Evolutionary conservation across 306 rosid genomes (phyloP).

Genomic region (Lotus japonicus): DNA sequence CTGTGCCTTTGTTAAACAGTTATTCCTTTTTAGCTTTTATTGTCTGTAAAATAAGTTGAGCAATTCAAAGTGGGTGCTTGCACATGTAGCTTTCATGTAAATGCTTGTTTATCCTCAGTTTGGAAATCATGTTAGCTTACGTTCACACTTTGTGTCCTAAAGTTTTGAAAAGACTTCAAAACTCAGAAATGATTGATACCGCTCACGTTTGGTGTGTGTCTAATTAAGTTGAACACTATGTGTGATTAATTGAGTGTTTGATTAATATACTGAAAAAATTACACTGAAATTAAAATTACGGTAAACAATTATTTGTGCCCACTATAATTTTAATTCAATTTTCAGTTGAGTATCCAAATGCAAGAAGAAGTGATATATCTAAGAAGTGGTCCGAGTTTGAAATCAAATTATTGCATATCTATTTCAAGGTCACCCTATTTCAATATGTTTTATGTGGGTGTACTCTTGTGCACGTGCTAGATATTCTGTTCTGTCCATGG

Average conservation of each 20-base stretch:
- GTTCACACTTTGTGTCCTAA: neutral
- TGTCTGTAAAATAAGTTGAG: conserved; percentile 42
- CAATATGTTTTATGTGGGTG: conserved; percentile 40
- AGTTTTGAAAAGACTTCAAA: conserved; percentile 26
- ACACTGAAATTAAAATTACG: no score
- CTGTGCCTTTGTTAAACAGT: conserved; percentile 11
- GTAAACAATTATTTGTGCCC: no score
- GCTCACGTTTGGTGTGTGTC: neutral
- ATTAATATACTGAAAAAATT: no score
- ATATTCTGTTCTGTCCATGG: conserved; percentile 42
- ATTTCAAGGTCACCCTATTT: conserved; percentile 22
- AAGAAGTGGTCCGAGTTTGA: no score
- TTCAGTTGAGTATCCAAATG: no score
- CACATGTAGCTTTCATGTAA: conserved; percentile 21
- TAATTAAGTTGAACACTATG: no score
- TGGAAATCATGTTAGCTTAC: conserved; percentile 21
- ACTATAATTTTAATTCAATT: no score
- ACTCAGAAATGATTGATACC: conserved; percentile 9
- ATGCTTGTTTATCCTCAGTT: conserved; percentile 17
- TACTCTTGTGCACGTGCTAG: conserved; percentile 59
- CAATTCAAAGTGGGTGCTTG: conserved; percentile 5
- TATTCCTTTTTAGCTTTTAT: neutral
- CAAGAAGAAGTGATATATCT: no score
- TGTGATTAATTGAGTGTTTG: no score
- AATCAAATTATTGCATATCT: neutral